phyloP scores from a whole-genome alignment of 768 basidiomycete genomes.

The Russula sp. region DNA sequence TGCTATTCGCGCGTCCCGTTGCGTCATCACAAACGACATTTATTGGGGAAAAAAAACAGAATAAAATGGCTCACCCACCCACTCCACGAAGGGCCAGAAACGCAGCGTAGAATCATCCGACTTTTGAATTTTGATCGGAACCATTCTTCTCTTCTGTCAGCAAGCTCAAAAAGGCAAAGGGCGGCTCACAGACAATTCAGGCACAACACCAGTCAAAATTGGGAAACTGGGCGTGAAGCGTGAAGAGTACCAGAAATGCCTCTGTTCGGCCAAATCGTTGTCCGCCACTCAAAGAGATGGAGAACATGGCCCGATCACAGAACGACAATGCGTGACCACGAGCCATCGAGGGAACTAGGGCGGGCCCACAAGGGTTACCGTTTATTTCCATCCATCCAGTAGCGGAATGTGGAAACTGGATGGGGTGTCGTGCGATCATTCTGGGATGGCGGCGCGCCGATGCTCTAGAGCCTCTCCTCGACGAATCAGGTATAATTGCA shows the following conservation, averaged over 20 bases:
- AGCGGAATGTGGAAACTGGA: not conserved
- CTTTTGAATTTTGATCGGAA: conserved; percentile 11
- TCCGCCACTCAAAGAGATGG: not conserved
- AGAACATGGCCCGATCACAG: not conserved
- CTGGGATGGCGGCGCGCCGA: conserved; percentile 17
- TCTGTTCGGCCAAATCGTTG: not conserved
- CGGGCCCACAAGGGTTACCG: not conserved
- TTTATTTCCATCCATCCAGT: not conserved
- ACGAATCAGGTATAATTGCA: conserved; percentile 25
- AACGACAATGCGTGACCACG: not conserved
- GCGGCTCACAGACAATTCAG: conserved; percentile 11
- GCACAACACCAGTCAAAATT: conserved; percentile 4
- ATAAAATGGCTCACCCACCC: not conserved
- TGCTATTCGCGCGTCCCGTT: not conserved
- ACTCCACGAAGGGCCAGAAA: not conserved
- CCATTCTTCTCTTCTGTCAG: not conserved
- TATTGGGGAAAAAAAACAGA: not conserved
- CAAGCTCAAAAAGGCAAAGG: conserved; percentile 14
- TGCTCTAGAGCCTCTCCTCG: not conserved
- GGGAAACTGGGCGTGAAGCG: not conserved
- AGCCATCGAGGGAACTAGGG: not conserved
- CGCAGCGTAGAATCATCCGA: not conserved
- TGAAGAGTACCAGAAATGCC: not conserved
- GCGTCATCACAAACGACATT: not conserved
- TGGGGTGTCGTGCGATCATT: conserved; percentile 4